phyloP scores from a whole-genome alignment of 1,284 basidiomycete species.

The Apiotrichum domesticum region DNA sequence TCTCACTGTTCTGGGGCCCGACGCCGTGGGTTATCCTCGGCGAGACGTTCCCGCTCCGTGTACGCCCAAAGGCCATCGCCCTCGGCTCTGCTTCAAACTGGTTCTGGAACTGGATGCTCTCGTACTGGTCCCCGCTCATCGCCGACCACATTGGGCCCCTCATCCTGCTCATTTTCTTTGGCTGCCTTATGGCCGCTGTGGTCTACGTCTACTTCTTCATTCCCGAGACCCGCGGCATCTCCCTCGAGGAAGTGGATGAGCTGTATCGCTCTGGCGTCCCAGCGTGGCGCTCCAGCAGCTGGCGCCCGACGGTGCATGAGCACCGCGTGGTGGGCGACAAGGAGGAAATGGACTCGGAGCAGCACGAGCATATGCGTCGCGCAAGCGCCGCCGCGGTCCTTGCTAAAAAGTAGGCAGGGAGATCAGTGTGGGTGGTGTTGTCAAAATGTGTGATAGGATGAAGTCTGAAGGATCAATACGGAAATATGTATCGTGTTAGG shows the following conservation, averaged over 20 bases:
- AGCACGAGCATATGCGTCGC: no score
- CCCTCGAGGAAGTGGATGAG: slow-evolving; percentile 72
- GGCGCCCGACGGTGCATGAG: slow-evolving; percentile 35
- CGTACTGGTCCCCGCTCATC: slow-evolving; percentile 52
- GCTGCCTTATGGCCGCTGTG: slow-evolving; percentile 62
- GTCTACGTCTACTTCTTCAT: slow-evolving; percentile 54
- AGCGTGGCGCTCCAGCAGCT: slow-evolving; percentile 59
- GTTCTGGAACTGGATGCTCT: slow-evolving; percentile 59
- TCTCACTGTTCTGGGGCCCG: slow-evolving; percentile 61
- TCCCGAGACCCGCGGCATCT: slow-evolving; percentile 69
- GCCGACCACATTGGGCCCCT: slow-evolving; percentile 61
- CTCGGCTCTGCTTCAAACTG: slow-evolving; percentile 57
- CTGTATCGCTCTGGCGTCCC: slow-evolving; percentile 60
- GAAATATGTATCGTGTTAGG: no score
- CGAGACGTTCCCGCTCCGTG: slow-evolving; percentile 65
- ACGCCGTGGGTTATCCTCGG: slow-evolving; percentile 60
- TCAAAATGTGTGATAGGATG: no score
- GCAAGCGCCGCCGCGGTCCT: no score
- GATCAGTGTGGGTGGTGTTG: no score
- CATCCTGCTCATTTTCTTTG: slow-evolving; percentile 54
- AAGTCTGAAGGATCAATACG: no score
- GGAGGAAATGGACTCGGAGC: no score
- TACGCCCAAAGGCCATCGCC: slow-evolving; percentile 67
- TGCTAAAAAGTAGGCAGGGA: no score
- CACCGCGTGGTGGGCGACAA: no score